phyloP scores from a whole-genome alignment of 306 rosid species.

The Mimosa pudica region DNA sequence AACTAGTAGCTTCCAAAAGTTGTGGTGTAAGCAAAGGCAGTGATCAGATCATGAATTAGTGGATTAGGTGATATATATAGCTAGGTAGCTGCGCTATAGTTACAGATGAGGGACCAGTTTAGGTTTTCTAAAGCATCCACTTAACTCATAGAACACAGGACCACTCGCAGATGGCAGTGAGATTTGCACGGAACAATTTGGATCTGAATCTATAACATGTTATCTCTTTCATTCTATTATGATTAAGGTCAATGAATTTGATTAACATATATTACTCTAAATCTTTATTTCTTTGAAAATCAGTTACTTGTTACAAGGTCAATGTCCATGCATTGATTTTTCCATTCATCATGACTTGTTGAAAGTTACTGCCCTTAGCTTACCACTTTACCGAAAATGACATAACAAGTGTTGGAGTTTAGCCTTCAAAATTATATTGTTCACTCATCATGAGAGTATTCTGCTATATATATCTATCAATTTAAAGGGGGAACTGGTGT shows the following conservation, averaged over 20 bases:
- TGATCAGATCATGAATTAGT: slow-evolving; percentile 22
- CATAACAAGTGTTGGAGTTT: background rate
- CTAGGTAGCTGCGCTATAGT: slow-evolving; percentile 26
- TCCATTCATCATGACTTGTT: background rate
- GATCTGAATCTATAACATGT: slow-evolving; percentile 2
- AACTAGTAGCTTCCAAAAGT: slow-evolving; percentile 34
- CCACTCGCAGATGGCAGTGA: slow-evolving; percentile 60
- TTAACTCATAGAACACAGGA: slow-evolving; percentile 47
- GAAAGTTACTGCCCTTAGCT: background rate
- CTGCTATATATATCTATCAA: background rate
- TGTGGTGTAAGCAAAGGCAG: slow-evolving; percentile 42
- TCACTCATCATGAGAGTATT: background rate
- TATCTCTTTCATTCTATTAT: background rate
- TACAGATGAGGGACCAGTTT: slow-evolving; percentile 73
- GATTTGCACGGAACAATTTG: slow-evolving; percentile 57
- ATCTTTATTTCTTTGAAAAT: background rate
- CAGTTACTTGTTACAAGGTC: background rate
- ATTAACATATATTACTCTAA: background rate
- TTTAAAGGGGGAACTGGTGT: background rate
- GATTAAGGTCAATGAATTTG: background rate
- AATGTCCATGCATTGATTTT: background rate
- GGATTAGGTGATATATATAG: slow-evolving; percentile 32
- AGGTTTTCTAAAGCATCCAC: slow-evolving; percentile 74
- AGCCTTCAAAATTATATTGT: background rate
- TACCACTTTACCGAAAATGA: background rate